These are phyloP conservation scores for Mycena albidolilacea DNA, from an alignment of 768 basidiomycete genomes.

Conservation along the genomic window DNA sequence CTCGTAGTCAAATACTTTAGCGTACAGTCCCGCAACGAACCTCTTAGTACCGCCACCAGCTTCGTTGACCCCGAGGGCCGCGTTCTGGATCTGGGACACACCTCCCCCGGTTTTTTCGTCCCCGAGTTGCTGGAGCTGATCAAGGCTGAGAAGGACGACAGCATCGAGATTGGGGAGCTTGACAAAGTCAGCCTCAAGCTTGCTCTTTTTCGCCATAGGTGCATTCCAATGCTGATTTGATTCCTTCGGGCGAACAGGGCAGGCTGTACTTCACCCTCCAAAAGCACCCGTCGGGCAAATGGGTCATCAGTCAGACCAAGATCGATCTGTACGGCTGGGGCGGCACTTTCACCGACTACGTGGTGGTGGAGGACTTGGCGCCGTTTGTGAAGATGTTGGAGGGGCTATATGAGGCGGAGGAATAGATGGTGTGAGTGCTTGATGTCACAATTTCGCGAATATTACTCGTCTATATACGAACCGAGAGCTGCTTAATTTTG, in stretches of 20 bases:
- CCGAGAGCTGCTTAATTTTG: no score
- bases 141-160: constrained; percentile 24
- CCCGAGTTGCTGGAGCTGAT: constrained; percentile 15
- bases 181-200: constrained; percentile 19
- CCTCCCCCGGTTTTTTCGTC: constrained; percentile 11
- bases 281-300: constrained; percentile 26
- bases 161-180: constrained; percentile 20
- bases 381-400: constrained; percentile 20
- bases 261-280: constrained; percentile 27
- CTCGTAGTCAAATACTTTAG: no score
- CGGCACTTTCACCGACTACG: constrained; percentile 25
- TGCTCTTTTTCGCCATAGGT: neutral
- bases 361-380: constrained; percentile 24
- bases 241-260: constrained; percentile 18
- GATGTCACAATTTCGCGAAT: no score
- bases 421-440: neutral
- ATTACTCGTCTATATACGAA: no score
- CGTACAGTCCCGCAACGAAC: no score
- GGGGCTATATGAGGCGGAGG: neutral
- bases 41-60: constrained; percentile 6
- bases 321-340: constrained; percentile 22
- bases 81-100: constrained; percentile 18
- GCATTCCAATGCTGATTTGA: constrained; percentile 1
- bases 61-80: constrained; percentile 24
- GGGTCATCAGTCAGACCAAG: constrained; percentile 28